A percentile compares a stretch with the other conserved stretches of the same genome.
Evolutionary conservation across 2,329 filamentous ascomycete genomes (phyloP).

Genomic region (Aureobasidium vineae): DNA sequence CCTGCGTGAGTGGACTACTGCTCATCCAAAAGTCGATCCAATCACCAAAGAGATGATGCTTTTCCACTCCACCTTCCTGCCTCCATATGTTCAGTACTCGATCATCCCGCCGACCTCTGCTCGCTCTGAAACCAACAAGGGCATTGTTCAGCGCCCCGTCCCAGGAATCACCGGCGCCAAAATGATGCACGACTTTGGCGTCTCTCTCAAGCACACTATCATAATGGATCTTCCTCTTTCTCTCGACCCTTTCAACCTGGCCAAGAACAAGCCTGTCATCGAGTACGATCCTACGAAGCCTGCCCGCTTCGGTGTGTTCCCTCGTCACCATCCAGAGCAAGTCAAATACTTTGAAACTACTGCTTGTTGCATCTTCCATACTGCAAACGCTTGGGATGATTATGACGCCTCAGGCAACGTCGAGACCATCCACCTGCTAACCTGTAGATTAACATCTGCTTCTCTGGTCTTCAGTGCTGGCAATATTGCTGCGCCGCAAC

Average conservation of each 20-base stretch:
- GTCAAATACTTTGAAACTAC: constrained; percentile 67
- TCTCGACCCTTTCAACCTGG: constrained; percentile 61
- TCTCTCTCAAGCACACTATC: constrained; percentile 60
- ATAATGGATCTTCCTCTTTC: constrained; percentile 69
- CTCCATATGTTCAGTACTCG: constrained; percentile 68
- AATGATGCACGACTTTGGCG: constrained; percentile 77
- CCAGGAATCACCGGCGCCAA: constrained; percentile 63
- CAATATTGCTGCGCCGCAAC: constrained; percentile 57
- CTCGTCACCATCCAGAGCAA: constrained; percentile 56
- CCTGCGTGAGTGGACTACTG: constrained; percentile 70
- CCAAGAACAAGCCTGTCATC: constrained; percentile 57
- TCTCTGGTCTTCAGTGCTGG: constrained; percentile 64
- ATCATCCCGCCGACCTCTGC: constrained; percentile 45
- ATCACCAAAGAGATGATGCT: constrained; percentile 63
- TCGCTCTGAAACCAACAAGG: constrained; percentile 29
- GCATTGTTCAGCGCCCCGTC: constrained; percentile 55
- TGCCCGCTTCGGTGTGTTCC: constrained; percentile 67
- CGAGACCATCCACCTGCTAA: constrained; percentile 60
- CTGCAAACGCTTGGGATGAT: constrained; percentile 66
- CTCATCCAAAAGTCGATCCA: constrained; percentile 66
- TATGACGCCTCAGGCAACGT: constrained; percentile 40
- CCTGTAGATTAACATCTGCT: constrained; percentile 65
- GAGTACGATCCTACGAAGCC: constrained; percentile 57
- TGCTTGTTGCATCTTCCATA: constrained; percentile 69
- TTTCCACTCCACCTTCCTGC: constrained; percentile 64